These are phyloP conservation scores for Fraxinus sp. DNA, from an alignment of 305 asterid species.

Conservation along the genomic window DNA sequence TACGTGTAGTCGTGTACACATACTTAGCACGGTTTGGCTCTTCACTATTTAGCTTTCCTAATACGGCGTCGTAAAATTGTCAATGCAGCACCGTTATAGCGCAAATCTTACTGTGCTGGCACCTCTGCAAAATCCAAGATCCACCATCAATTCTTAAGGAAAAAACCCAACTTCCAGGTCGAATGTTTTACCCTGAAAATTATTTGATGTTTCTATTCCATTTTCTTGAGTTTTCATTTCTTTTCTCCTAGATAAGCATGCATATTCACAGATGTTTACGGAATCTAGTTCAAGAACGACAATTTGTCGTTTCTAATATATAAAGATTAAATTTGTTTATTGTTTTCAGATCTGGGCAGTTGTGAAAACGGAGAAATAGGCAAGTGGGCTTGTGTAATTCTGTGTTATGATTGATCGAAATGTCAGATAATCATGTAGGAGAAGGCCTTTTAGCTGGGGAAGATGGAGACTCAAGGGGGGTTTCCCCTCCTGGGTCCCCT, in stretches of 20 bases:
- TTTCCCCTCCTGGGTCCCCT: constrained; percentile 30
- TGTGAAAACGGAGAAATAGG: constrained; percentile 22
- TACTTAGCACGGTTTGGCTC: constrained; percentile 22
- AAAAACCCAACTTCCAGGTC: constrained; percentile 38
- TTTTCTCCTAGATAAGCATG: constrained; percentile 6
- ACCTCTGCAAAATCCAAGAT: constrained; percentile 49
- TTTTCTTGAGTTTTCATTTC: constrained; percentile 21
- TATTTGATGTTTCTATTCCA: neutral
- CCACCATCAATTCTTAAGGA: constrained; percentile 25
- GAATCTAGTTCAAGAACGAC: constrained; percentile 14
- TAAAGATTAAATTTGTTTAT: constrained; percentile 28
- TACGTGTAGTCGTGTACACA: neutral
- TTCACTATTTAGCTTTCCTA: neutral
- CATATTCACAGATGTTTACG: constrained; percentile 19
- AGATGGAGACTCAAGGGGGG: constrained; percentile 28
- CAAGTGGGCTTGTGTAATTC: constrained; percentile 26
- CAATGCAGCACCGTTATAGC: constrained; percentile 9
- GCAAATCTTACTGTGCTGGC: constrained; percentile 35
- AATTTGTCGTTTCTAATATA: neutral
- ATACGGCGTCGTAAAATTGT: constrained; percentile 37
- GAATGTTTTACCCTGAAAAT: neutral
- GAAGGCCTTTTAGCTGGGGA: constrained; percentile 48
- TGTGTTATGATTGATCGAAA: constrained; percentile 42
- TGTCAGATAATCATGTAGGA: constrained; percentile 46
- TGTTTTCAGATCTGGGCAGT: constrained; percentile 50